A percentile compares a stretch with the other conserved stretches of the same genome.
Evolutionary conservation across 495 filamentous ascomycete species (phyloP).

Genomic region (Aspergillus affinis): DNA sequence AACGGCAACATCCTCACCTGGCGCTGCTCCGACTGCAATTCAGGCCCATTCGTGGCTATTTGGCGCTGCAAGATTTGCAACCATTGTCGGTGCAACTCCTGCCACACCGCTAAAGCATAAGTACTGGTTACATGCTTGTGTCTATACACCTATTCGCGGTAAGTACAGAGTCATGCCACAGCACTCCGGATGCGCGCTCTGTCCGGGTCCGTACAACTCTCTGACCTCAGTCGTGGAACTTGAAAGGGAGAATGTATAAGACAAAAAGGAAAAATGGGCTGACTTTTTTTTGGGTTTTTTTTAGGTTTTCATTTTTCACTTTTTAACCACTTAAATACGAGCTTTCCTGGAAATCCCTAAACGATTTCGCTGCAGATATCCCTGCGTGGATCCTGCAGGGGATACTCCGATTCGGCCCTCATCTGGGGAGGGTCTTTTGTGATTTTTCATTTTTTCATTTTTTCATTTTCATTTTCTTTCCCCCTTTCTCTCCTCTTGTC

Average conservation of each 20-base stretch:
- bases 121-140: constrained; percentile 18
- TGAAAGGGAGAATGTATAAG: background rate
- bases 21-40: constrained; percentile 51
- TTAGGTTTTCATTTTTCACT: background rate
- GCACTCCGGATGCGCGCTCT: background rate
- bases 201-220: background rate
- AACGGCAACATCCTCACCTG: constrained; percentile 52
- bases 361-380: constrained; percentile 13
- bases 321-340: background rate
- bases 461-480: constrained; percentile 6
- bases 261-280: background rate
- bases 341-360: constrained; percentile 3
- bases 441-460: constrained; percentile 5
- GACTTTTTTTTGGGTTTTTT: background rate
- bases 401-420: background rate
- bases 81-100: constrained; percentile 46
- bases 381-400: constrained; percentile 16
- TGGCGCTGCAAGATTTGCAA: constrained; percentile 52
- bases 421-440: background rate
- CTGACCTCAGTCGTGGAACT: background rate
- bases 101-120: constrained; percentile 46
- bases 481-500: constrained; percentile 3
- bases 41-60: constrained; percentile 49
- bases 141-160: background rate
- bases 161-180: constrained; percentile 2